Conservation (phyloP, 2,329 filamentous ascomycete species). For the Ophiocordyceps unilateralis region DNA sequence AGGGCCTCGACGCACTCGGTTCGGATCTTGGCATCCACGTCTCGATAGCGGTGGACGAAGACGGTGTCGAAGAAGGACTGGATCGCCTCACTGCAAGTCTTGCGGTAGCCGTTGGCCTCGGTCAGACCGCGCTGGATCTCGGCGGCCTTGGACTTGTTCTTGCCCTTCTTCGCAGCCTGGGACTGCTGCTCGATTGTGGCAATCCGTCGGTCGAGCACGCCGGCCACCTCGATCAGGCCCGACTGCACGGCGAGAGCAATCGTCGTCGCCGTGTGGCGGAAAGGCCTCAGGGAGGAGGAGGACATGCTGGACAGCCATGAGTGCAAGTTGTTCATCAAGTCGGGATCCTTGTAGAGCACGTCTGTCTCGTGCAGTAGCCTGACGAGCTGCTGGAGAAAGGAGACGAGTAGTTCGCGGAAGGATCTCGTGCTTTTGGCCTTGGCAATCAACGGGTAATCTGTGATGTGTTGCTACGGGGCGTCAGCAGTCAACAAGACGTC, state of each 20-base stretch:
- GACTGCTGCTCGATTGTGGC: conserved; percentile 64
- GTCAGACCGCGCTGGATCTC: conserved; percentile 57
- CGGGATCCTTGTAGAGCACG: conserved; percentile 57
- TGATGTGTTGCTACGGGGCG: conserved; percentile 45
- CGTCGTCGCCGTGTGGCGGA: conserved; percentile 84
- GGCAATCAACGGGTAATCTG: conserved; percentile 82
- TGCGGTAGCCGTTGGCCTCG: conserved; percentile 51
- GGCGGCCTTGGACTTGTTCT: conserved; percentile 63
- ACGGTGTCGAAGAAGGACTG: conserved; percentile 82
- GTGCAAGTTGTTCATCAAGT: conserved; percentile 74
- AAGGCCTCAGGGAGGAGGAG: conserved; percentile 70
- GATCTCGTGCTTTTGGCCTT: conserved; percentile 58
- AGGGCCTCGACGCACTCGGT: conserved; percentile 77
- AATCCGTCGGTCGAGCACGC: conserved; percentile 51
- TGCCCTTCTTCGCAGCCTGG: conserved; percentile 53
- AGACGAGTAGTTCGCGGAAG: conserved; percentile 61
- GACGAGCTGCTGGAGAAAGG: conserved; percentile 66
- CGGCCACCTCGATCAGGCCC: conserved; percentile 57
- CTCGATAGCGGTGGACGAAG: conserved; percentile 89
- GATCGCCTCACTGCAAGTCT: conserved; percentile 53
- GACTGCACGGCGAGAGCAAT: conserved; percentile 66
- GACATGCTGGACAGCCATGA: conserved; percentile 87
- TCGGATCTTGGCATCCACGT: conserved; percentile 78
- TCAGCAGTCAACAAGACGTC: conserved; percentile 9
- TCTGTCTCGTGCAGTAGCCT: conserved; percentile 67